Evolutionary conservation across 306 rosid genomes (phyloP), one percentile per base, ranked within the genome.

Genomic region (Cicer pinnatifidum): DNA sequence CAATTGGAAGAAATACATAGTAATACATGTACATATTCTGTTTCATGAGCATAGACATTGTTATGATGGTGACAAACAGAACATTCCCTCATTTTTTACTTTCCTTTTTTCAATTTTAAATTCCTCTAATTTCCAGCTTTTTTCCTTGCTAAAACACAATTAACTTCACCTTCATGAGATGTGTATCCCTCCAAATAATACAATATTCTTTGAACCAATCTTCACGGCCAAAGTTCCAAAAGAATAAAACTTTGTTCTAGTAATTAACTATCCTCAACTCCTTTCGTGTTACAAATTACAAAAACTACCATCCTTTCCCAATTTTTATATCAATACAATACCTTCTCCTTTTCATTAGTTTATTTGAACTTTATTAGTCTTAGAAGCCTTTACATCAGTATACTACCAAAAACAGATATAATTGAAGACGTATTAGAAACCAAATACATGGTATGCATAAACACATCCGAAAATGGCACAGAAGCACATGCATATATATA

Each of bases 391-490:
- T 37, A 58, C 64, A 58, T 4, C 64, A 28, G 64, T 58, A 28
- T 1, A 57, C 40, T 7, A 28, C 40, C 64, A 58, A 28, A 11
- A 58, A 58, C 64, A 58, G 41, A 12, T 28, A 33, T 43, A 43
- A 67, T 73, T 43, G 23, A 45, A 67, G 20, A 69, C 44, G 13
- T 50, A 72, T 43, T 28, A 67, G 66, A 73, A 67, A 45, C 59
- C 56, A 40, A 46, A 60, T 15, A 15, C 63, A 64, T 37, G 10
- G 3, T 7, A 11, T 6, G 72, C 50, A 82, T 28, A 77, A 15
- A 61, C 16, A 40, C 47, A 61, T 57, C 28, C 46, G 48, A 67
- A 59, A 1, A 75, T 10, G 58, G 40, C 33, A 15, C 56, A 48
- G 12, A 68, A 4, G 19, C 28, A 12, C 51, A 19, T 1, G 33